phyloP scores from a whole-genome alignment of 768 basidiomycete genomes.

The Pisolithus orientalis region DNA sequence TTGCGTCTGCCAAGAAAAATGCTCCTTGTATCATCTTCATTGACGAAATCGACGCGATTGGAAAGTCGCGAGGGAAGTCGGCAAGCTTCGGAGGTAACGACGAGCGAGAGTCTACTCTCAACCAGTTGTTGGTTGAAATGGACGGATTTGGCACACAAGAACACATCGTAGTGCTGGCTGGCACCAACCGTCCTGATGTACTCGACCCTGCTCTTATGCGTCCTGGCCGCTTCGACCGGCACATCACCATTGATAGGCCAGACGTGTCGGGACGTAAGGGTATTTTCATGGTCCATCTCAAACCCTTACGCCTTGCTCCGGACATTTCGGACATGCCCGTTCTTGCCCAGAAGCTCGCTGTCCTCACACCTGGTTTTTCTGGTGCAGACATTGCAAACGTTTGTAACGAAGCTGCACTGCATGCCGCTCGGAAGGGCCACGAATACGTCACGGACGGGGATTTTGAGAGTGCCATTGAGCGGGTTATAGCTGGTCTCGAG shows the following conservation, averaged over 20 bases:
- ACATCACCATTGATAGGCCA: constrained; percentile 91
- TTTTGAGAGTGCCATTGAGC: constrained; percentile 96
- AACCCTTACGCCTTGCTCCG: constrained; percentile 66
- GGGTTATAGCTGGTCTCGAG: constrained; percentile 96
- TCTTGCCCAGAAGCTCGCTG: constrained; percentile 89
- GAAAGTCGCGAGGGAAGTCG: constrained; percentile 79
- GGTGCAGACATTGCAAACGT: constrained; percentile 99
- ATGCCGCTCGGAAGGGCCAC: constrained; percentile 81
- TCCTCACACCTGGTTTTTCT: constrained; percentile 96
- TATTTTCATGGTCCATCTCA: constrained; percentile 90
- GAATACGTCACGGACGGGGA: constrained; percentile 77
- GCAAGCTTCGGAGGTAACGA: constrained; percentile 90
- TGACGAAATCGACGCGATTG: constrained; percentile 99
- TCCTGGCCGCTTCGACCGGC: constrained; percentile 95
- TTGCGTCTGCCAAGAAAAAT: constrained; percentile 95
- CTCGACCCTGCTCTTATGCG: constrained; percentile 94
- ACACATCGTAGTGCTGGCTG: constrained; percentile 93
- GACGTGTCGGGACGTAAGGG: constrained; percentile 92
- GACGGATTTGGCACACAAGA: constrained; percentile 98
- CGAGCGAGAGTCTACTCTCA: constrained; percentile 95
- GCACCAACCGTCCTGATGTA: constrained; percentile 95
- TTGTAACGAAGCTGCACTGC: constrained; percentile 94
- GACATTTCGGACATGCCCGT: constrained; percentile 41
- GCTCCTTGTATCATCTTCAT: constrained; percentile 99
- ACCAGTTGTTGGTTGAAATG: constrained; percentile 98